Evolutionary conservation across 2,329 filamentous ascomycete species (phyloP), one percentile per base, ranked within the genome.

Genomic region (Scytalidium lignicola): DNA sequence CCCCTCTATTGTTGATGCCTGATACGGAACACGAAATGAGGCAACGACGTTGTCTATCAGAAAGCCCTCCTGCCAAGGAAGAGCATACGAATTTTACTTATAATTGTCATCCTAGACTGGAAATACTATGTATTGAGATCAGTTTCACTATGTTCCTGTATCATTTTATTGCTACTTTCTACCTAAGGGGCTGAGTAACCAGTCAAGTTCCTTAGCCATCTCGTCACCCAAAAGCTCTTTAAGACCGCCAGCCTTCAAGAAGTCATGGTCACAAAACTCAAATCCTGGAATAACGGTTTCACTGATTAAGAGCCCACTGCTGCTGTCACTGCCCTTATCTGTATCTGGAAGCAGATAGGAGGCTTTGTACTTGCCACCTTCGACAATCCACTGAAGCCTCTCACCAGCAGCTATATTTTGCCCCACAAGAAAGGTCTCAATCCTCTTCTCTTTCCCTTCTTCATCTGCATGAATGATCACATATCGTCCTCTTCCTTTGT

Each of bases 241-340:
- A 55, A 86, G 68, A 12, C 69, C 68, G 43, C 76, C 70, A 13
- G 62, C 62, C 4, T 69, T 72, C 57, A 88, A 70, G 57, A 88
- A 88, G 60, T 86, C 80, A 62, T 87, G 82, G 62, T 87, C 82
- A 50, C 70, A 72, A 56, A 73, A 85, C 59, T 86, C 82, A 58
- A 87, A 87, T 0, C 83, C 84, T 0, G 83, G 83, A 7, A 85
- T 73, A 1, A 85, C 82, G 0, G 80, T 85, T 70, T 88, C 82
- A 43, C 77, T 81, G 51, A 88, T 86, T 66, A 88, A 68, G 56
- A 85, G 63, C 0, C 79, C 79, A 17, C 70, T 71, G 32, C 67
- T 70, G 32, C 64, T 67, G 21, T 56, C 59, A 3, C 61, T 58
- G 2, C 56, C 64, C 19, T 60, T 64, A 41, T 65, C 65, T 9